A percentile compares a stretch with the other conserved stretches of the same genome.
These are phyloP conservation scores for Tilletia caries DNA, from an alignment of 1,284 basidiomycete genomes.

Conservation along the genomic window DNA sequence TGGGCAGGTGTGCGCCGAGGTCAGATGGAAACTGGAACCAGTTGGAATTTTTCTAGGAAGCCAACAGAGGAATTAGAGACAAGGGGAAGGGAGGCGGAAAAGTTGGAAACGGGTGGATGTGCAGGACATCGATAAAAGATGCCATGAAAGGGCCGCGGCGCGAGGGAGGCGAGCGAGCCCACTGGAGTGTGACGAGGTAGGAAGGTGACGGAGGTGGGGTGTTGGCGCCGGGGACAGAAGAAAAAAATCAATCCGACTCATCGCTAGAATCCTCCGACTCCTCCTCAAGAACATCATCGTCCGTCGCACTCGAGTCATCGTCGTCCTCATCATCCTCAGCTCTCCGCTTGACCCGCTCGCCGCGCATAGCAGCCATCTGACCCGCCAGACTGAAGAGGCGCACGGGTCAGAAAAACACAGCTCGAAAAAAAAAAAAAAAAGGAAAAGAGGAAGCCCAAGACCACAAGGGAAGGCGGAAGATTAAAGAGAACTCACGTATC, in stretches of 20 bases:
- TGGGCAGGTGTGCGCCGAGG: too few species aligned
- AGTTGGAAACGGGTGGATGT: too few species aligned
- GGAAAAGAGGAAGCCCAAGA: too few species aligned
- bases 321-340: conserved; percentile 58
- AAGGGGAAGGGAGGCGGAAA: too few species aligned
- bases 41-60: too few species aligned
- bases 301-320: conserved; percentile 25
- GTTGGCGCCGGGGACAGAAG: background rate
- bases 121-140: too few species aligned
- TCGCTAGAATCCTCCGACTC: conserved; percentile 57
- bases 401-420: background rate
- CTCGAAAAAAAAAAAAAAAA: conserved; percentile 61
- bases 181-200: background rate
- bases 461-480: too few species aligned
- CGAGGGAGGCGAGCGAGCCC: too few species aligned
- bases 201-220: background rate
- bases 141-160: too few species aligned
- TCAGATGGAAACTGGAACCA: too few species aligned
- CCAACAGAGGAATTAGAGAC: too few species aligned
- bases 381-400: conserved; percentile 71
- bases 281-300: conserved; percentile 54
- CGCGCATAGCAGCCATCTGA: conserved; percentile 97
- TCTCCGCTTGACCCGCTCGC: conserved; percentile 72
- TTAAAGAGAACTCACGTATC: conserved; percentile 34
- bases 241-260: conserved; percentile 36